Evolutionary conservation across 352 stramenopile genomes (phyloP).

Genomic region (Phytopythium helicoides): DNA sequence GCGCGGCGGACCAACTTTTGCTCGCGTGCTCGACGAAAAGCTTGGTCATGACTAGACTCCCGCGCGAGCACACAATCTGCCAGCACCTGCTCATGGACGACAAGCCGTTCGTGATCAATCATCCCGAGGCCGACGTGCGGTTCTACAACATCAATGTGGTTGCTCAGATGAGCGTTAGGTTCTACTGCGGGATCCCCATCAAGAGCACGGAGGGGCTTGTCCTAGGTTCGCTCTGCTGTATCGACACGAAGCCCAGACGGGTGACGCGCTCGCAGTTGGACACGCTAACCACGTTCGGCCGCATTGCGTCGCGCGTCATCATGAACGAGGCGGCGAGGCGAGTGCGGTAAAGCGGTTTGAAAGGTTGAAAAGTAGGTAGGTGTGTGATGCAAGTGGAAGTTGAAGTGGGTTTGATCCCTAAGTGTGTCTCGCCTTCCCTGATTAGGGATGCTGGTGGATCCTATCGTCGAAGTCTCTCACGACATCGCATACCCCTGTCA

Average conservation of each 20-base stretch:
- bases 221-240: conserved; percentile 30
- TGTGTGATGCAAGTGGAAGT: too few relatives aligned
- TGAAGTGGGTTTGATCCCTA: too few relatives aligned
- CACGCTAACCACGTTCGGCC: conserved; percentile 24
- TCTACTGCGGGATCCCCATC: conserved; percentile 59
- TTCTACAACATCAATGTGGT: conserved; percentile 51
- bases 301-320: conserved; percentile 39
- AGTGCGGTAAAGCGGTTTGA: too few relatives aligned
- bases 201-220: conserved; percentile 20
- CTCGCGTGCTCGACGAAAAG: conserved; percentile 37
- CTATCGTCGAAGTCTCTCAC: too few relatives aligned
- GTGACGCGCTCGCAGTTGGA: conserved; percentile 30
- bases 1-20: conserved; percentile 40
- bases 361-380: too few relatives aligned
- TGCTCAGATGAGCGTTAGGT: conserved; percentile 28
- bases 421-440: too few relatives aligned
- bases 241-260: conserved; percentile 21
- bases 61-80: conserved; percentile 59
- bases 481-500: too few relatives aligned
- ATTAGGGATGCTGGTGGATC: too few relatives aligned
- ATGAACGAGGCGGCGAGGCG: conserved; percentile 22
- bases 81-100: conserved; percentile 60
- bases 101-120: conserved; percentile 38
- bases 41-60: conserved; percentile 23
- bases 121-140: conserved; percentile 44